Conservation (phyloP, 1,284 basidiomycete genomes). For the Stygiomarasmius scandens region DNA sequence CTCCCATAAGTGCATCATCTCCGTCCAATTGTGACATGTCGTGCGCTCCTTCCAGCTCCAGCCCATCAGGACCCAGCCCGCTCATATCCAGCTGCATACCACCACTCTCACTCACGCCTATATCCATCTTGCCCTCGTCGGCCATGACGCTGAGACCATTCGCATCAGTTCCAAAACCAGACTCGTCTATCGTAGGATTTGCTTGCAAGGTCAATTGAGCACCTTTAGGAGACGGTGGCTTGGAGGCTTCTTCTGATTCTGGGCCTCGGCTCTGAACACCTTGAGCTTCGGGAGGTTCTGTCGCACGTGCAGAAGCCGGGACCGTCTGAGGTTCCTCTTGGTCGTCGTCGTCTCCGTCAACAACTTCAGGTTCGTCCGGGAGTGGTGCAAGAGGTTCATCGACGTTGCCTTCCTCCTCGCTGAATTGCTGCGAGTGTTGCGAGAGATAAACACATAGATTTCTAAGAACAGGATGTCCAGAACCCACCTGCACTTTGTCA, state of each 20-base stretch:
- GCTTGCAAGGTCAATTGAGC: slow-evolving; percentile 44
- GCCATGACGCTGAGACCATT: slow-evolving; percentile 51
- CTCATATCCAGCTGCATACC: slow-evolving; percentile 57
- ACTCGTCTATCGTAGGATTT: slow-evolving; percentile 17
- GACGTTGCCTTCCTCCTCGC: slow-evolving; percentile 74
- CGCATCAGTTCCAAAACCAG: slow-evolving; percentile 45
- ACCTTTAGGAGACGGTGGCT: slow-evolving; percentile 62
- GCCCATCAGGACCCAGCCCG: slow-evolving; percentile 63
- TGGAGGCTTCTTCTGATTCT: slow-evolving; percentile 45
- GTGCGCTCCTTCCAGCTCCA: slow-evolving; percentile 55
- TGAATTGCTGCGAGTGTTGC: slow-evolving; percentile 62
- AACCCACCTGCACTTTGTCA: slow-evolving; percentile 67
- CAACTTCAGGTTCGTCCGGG: slow-evolving; percentile 70
- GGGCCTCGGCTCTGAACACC: slow-evolving; percentile 11
- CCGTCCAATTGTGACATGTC: slow-evolving; percentile 58
- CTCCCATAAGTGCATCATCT: slow-evolving; percentile 57
- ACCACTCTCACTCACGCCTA: slow-evolving; percentile 35
- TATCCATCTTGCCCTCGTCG: slow-evolving; percentile 32
- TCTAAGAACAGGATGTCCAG: too few species aligned
- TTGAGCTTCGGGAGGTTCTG: slow-evolving; percentile 32
- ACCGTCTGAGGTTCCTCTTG: slow-evolving; percentile 45
- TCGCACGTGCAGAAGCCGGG: slow-evolving; percentile 28
- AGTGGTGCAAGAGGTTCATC: slow-evolving; percentile 77
- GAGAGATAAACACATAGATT: not conserved
- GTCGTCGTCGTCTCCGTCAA: slow-evolving; percentile 69